These are phyloP conservation scores for Mortierella alpina DNA, from an alignment of 192 early-diverging fungal genomes.

Conservation along the genomic window DNA sequence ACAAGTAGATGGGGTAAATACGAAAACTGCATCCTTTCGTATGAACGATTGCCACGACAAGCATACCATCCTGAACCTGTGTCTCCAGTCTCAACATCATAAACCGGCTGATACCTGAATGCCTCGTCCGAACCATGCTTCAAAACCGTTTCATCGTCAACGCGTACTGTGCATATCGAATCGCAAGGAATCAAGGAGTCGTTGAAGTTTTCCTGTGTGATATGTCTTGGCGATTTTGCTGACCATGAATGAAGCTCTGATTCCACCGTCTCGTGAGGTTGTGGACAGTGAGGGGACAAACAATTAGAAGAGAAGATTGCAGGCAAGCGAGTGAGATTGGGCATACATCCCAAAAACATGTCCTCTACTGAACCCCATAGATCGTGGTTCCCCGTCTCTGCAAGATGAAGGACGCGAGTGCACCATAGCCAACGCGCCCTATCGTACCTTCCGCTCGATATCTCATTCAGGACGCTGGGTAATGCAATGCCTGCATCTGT, in stretches of 20 bases:
- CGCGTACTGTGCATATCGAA: not conserved
- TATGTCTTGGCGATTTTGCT: no score
- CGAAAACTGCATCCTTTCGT: not conserved
- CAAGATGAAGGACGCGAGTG: not conserved
- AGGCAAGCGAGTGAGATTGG: not conserved
- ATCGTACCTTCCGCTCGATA: conserved; percentile 4
- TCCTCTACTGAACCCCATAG: not conserved
- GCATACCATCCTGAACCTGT: not conserved
- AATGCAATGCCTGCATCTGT: conserved; percentile 6
- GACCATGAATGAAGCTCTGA: no score
- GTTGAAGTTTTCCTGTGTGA: no score
- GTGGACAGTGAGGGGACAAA: no score
- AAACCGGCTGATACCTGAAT: not conserved
- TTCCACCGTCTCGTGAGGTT: no score
- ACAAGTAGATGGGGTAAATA: conserved; percentile 6
- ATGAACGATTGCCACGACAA: not conserved
- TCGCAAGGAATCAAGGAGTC: not conserved
- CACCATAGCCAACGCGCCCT: conserved; percentile 15
- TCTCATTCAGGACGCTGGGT: not conserved
- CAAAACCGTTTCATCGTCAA: not conserved
- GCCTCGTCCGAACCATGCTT: not conserved
- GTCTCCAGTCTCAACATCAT: conserved; percentile 6
- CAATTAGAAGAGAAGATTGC: no score
- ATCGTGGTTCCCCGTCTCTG: not conserved
- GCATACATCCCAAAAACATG: conserved; percentile 1